phyloP scores from a whole-genome alignment of 495 filamentous ascomycete genomes.

The Xylaria cubensis region DNA sequence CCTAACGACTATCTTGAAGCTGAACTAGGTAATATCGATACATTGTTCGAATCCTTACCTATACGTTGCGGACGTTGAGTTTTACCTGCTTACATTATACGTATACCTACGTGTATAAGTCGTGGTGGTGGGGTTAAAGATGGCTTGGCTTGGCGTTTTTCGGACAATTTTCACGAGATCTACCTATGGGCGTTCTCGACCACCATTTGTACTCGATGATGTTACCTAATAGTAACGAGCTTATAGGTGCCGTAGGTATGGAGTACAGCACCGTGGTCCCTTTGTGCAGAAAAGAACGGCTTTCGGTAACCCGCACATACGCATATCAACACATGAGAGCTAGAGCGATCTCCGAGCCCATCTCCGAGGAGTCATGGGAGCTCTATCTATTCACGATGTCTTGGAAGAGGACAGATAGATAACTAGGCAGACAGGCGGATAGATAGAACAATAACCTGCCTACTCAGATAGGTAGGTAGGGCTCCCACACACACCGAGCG shows the following conservation, averaged over 20 bases:
- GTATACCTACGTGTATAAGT: not conserved
- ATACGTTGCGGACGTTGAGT: not conserved
- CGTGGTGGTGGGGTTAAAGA: not conserved
- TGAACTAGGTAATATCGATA: no score
- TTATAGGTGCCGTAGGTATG: not conserved
- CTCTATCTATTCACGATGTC: not conserved
- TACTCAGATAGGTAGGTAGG: not conserved
- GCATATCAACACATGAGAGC: not conserved
- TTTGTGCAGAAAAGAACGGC: slow-evolving; percentile 9
- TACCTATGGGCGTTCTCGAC: not conserved
- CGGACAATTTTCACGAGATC: slow-evolving; percentile 9
- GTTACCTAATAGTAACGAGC: slow-evolving; percentile 15
- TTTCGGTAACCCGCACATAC: not conserved
- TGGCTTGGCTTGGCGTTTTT: slow-evolving; percentile 18
- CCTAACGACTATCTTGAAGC: no score
- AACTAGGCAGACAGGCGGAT: slow-evolving; percentile 11
- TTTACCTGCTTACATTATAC: no score
- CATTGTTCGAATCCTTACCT: not conserved
- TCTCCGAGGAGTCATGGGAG: slow-evolving; percentile 4
- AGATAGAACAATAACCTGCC: no score
- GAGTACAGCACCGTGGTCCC: not conserved
- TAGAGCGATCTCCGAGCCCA: not conserved
- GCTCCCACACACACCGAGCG: slow-evolving; percentile 15
- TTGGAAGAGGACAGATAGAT: not conserved
- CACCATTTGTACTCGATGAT: not conserved